Percentiles rank a stretch among this genome's conserved stretches.
phyloP scores from a whole-genome alignment of 2,329 filamentous ascomycete genomes.

The Trichoderma sp. region DNA sequence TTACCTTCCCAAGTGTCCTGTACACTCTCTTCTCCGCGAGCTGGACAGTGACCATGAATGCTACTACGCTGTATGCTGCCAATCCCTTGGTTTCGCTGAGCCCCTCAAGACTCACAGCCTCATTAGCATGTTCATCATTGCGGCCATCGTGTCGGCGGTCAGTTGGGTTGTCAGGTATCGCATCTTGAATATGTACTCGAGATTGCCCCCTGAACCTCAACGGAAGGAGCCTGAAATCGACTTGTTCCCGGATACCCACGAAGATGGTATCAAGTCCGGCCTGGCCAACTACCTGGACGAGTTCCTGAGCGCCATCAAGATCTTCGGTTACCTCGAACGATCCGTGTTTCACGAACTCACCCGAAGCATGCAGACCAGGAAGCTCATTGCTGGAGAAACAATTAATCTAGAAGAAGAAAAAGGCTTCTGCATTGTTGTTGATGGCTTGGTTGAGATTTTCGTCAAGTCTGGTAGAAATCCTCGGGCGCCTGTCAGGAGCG shows the following conservation, averaged over 20 bases:
- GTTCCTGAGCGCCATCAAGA: conserved; percentile 97
- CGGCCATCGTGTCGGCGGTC: conserved; percentile 74
- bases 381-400: conserved; percentile 93
- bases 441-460: conserved; percentile 95
- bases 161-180: conserved; percentile 95
- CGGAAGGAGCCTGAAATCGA: conserved; percentile 95
- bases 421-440: conserved; percentile 95
- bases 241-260: conserved; percentile 88
- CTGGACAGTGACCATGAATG: conserved; percentile 97
- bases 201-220: conserved; percentile 89
- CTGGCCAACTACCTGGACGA: conserved; percentile 97
- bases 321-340: conserved; percentile 94
- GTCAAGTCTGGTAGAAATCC: conserved; percentile 77
- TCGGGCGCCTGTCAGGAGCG: conserved; percentile 32
- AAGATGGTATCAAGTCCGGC: conserved; percentile 84
- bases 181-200: conserved; percentile 94
- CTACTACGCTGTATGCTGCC: conserved; percentile 76
- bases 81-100: neutral
- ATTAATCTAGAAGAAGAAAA: conserved; percentile 95
- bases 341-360: conserved; percentile 98
- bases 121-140: conserved; percentile 69
- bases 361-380: conserved; percentile 95
- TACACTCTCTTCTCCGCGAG: conserved; percentile 90
- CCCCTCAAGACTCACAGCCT: conserved; percentile 22
- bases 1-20: conserved; percentile 83